A percentile compares a stretch with the other conserved stretches of the same genome.
phyloP scores from a whole-genome alignment of 2,329 filamentous ascomycete genomes.

The Stagonosporopsis chrysanthemi region DNA sequence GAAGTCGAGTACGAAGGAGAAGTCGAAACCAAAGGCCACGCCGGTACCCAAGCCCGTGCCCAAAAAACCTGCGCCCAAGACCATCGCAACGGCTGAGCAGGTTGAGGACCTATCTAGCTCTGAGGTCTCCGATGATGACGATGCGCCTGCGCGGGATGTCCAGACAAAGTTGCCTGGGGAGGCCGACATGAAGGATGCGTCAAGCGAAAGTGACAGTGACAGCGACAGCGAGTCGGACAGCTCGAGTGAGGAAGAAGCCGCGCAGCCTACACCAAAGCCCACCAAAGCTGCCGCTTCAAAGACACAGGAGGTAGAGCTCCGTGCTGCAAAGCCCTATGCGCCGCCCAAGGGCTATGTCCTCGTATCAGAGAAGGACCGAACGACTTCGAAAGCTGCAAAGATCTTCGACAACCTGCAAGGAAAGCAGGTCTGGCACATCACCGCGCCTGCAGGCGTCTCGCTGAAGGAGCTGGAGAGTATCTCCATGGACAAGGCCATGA shows the following conservation, averaged over 20 bases:
- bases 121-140: slow-evolving; percentile 35
- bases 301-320: slow-evolving; percentile 42
- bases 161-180: slow-evolving; percentile 27
- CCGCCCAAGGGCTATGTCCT: slow-evolving; percentile 57
- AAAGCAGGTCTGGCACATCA: slow-evolving; percentile 84
- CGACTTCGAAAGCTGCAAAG: slow-evolving; percentile 45
- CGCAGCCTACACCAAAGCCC: slow-evolving; percentile 35
- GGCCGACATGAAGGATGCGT: slow-evolving; percentile 21
- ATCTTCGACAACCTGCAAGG: slow-evolving; percentile 69
- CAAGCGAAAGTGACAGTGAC: slow-evolving; percentile 21
- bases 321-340: slow-evolving; percentile 46
- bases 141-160: slow-evolving; percentile 26
- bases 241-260: slow-evolving; percentile 51
- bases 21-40: slow-evolving; percentile 19
- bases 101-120: slow-evolving; percentile 36
- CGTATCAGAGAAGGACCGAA: slow-evolving; percentile 56
- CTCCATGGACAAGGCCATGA: slow-evolving; percentile 65
- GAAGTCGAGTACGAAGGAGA: slow-evolving; percentile 28
- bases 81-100: slow-evolving; percentile 29
- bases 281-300: slow-evolving; percentile 25
- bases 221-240: slow-evolving; percentile 35
- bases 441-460: slow-evolving; percentile 73
- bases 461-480: slow-evolving; percentile 71
- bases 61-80: slow-evolving; percentile 34
- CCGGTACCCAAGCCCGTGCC: slow-evolving; percentile 21